Conservation (phyloP, 257 asterid genomes). For the Linaria vulgaris region DNA sequence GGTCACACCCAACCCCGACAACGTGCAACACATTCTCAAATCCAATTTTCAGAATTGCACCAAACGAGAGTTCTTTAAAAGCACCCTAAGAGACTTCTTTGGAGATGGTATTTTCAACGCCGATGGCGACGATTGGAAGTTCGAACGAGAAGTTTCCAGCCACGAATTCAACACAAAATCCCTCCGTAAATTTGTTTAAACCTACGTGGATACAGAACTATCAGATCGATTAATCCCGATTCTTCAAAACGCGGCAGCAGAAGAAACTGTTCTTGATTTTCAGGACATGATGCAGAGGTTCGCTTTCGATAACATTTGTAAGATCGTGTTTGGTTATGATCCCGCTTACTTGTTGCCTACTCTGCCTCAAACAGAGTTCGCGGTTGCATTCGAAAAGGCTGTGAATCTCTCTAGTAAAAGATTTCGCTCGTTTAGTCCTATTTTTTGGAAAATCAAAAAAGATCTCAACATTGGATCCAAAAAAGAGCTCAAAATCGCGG, state of each 20-base stretch:
- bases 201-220: background rate
- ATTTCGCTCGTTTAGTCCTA: background rate
- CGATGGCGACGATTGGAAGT: background rate
- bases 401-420: background rate
- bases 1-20: background rate
- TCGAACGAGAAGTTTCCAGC: background rate
- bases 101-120: background rate
- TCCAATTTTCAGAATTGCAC: background rate
- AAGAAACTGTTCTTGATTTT: background rate
- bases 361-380: background rate
- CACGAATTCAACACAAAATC: conserved; percentile 3
- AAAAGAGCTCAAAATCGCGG: background rate
- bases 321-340: conserved; percentile 2
- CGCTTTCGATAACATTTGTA: conserved; percentile 4
- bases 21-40: conserved; percentile 1
- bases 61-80: background rate
- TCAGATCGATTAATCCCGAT: background rate
- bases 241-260: background rate
- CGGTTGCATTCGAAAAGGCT: background rate
- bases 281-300: conserved; percentile 1
- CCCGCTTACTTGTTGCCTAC: background rate
- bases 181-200: background rate
- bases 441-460: background rate
- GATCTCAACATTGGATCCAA: background rate
- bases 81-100: background rate